Percentiles rank a stretch among this genome's conserved stretches.
Conservation (phyloP, 176 grass and related monocot species). For the Carex kokanica region DNA sequence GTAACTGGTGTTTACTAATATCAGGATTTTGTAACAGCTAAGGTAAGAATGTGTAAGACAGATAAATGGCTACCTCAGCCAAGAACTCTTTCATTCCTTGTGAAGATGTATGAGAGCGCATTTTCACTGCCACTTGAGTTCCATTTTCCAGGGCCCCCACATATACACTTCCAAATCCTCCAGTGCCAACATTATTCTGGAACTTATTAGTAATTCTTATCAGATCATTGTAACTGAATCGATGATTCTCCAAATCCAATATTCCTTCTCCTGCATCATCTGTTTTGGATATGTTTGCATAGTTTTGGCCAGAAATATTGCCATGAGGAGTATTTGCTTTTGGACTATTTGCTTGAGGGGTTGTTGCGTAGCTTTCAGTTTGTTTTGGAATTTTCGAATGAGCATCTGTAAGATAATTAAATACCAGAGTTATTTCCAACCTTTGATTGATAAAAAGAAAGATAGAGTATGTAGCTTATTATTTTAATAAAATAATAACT, state of each 20-base stretch:
- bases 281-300: background rate
- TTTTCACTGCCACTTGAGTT: conserved; percentile 31
- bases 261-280: too few relatives aligned
- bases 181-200: conserved; percentile 30
- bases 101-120: conserved; percentile 19
- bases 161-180: conserved; percentile 44
- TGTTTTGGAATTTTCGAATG: background rate
- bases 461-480: background rate
- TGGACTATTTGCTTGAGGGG: too few relatives aligned
- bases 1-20: too few relatives aligned
- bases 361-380: too few relatives aligned
- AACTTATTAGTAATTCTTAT: conserved; percentile 42
- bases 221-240: conserved; percentile 48
- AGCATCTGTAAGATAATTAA: background rate
- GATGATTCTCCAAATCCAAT: conserved; percentile 35
- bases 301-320: background rate
- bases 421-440: background rate
- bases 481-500: too few relatives aligned
- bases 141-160: conserved; percentile 24
- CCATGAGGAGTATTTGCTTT: background rate
- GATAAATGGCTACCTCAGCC: conserved; percentile 30
- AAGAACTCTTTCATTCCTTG: conserved; percentile 37
- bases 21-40: too few relatives aligned
- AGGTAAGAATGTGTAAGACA: background rate
- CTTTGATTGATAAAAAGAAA: background rate